These are phyloP conservation scores for Plenodomus tracheiphilus DNA, from an alignment of 2,329 filamentous ascomycete species.

Conservation along the genomic window DNA sequence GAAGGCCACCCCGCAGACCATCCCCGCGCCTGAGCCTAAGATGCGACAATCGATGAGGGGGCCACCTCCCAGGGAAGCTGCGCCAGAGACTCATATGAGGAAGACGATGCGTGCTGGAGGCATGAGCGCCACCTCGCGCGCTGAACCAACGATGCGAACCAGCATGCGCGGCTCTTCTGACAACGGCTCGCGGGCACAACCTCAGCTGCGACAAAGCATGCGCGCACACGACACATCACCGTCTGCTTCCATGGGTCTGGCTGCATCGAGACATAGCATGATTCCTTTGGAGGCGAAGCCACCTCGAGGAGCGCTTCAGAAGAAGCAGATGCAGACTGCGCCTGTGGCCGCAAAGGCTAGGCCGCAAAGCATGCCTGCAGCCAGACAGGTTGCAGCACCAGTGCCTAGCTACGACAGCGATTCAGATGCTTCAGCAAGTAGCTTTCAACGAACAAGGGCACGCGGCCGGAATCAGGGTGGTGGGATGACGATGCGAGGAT, in stretches of 20 bases:
- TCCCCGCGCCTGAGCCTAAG: conserved; percentile 13
- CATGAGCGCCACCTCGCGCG: conserved; percentile 4
- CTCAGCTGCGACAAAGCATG: conserved; percentile 54
- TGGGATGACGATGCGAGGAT: conserved; percentile 67
- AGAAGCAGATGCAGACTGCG: conserved; percentile 42
- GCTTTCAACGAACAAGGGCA: conserved; percentile 68
- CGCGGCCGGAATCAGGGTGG: conserved; percentile 46
- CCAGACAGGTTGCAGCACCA: conserved; percentile 19
- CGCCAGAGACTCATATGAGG: conserved; percentile 36
- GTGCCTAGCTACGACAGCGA: conserved; percentile 45
- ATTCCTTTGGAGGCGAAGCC: conserved; percentile 25
- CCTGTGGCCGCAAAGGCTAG: conserved; percentile 22
- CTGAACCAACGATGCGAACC: conserved; percentile 36
- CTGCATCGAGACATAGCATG: conserved; percentile 41
- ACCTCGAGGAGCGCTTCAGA: conserved; percentile 44
- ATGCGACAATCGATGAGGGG: conserved; percentile 11
- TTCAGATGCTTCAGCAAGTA: conserved; percentile 62
- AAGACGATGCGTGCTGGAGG: conserved; percentile 36
- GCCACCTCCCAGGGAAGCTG: conserved; percentile 4
- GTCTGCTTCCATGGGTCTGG: conserved; percentile 32
- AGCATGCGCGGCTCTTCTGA: conserved; percentile 41
- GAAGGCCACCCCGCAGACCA: conserved; percentile 36
- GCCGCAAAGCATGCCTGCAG: conserved; percentile 32
- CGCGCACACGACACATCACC: conserved; percentile 41
- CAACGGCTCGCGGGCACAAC: conserved; percentile 11